A percentile compares a stretch with the other conserved stretches of the same genome.
phyloP scores from a whole-genome alignment of 139 green algal genomes.

The Yamagishiella unicocca region DNA sequence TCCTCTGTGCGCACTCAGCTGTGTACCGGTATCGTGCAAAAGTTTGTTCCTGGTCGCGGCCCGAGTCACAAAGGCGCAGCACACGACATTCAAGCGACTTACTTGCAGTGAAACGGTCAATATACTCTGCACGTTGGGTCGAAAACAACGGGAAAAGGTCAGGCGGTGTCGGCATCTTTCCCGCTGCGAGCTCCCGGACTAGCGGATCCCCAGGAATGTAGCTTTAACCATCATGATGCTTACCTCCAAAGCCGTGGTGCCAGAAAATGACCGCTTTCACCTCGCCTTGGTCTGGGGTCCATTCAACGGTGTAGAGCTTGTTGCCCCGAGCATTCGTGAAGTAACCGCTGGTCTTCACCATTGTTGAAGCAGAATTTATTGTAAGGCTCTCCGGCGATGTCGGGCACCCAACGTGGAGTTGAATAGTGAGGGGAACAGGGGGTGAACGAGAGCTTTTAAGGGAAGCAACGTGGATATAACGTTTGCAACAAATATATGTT shows the following conservation, averaged over 20 bases:
- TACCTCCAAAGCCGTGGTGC: slow-evolving; percentile 32
- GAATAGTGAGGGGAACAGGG: too few species aligned
- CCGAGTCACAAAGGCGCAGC: not conserved
- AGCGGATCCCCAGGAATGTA: not conserved
- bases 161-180: not conserved
- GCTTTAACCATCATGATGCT: not conserved
- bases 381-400: too few species aligned
- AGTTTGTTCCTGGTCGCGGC: not conserved
- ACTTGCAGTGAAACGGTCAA: slow-evolving; percentile 33
- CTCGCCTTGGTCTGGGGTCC: not conserved
- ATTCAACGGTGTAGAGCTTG: not conserved
- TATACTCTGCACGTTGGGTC: slow-evolving; percentile 13
- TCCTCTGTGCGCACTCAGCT: not conserved
- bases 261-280: slow-evolving; percentile 14
- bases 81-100: not conserved
- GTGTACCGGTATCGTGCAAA: not conserved
- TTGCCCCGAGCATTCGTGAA: slow-evolving; percentile 10
- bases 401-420: too few species aligned
- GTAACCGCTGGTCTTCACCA: not conserved
- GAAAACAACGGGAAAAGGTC: not conserved
- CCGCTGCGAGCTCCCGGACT: not conserved
- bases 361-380: not conserved
- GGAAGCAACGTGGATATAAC: too few species aligned
- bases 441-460: too few species aligned
- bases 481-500: too few species aligned